A percentile compares a stretch with the other conserved stretches of the same genome.
phyloP scores from a whole-genome alignment of 352 stramenopile genomes.

The Pythium monospermum region DNA sequence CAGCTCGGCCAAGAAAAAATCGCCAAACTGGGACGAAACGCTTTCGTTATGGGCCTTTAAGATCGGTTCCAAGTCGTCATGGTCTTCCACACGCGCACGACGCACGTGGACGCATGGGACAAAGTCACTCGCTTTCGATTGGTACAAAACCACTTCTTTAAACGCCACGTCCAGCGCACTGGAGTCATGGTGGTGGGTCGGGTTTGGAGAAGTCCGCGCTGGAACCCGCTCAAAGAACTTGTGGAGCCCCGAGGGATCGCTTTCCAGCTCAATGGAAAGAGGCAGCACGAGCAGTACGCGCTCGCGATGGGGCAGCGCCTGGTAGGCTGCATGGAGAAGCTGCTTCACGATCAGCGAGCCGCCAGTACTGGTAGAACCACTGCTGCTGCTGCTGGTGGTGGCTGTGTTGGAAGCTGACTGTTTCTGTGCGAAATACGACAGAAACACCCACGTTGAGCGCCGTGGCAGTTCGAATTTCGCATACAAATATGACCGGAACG shows the following conservation, averaged over 20 bases:
- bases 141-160: constrained; percentile 43
- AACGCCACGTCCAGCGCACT: constrained; percentile 25
- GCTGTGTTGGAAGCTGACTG: constrained; percentile 24
- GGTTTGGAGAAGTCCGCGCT: neutral
- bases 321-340: constrained; percentile 50
- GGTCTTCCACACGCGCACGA: constrained; percentile 71
- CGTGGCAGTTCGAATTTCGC: constrained; percentile 49
- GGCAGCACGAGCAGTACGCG: constrained; percentile 52
- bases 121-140: constrained; percentile 30
- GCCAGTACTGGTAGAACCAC: neutral
- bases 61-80: constrained; percentile 76
- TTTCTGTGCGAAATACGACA: constrained; percentile 53
- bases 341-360: constrained; percentile 42
- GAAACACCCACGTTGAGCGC: constrained; percentile 41
- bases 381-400: neutral
- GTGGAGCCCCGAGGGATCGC: constrained; percentile 38
- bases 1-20: constrained; percentile 92
- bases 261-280: constrained; percentile 36
- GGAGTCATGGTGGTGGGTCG: neutral
- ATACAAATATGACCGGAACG: constrained; percentile 35
- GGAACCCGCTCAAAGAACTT: constrained; percentile 45
- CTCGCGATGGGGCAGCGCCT: constrained; percentile 32
- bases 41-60: constrained; percentile 50
- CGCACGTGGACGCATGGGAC: constrained; percentile 48
- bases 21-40: constrained; percentile 72